phyloP scores from a whole-genome alignment of 164 flowering plant species.

The Dillenia turbinata region DNA sequence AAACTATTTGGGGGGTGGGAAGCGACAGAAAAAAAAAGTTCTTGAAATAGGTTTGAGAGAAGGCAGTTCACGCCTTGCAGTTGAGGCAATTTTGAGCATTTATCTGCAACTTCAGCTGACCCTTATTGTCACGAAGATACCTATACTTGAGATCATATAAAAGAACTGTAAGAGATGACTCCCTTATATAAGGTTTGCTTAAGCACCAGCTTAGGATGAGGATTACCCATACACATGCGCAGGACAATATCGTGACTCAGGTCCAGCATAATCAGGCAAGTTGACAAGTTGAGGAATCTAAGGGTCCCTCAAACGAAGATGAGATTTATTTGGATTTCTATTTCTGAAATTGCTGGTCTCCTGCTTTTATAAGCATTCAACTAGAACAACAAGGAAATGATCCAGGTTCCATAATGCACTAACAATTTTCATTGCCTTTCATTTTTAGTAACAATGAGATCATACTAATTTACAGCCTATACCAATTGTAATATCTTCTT shows the following conservation, averaged over 20 bases:
- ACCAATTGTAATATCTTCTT: no score
- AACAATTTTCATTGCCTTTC: no score
- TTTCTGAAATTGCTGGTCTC: no score
- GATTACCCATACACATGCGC: constrained; percentile 97
- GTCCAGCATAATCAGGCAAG: constrained; percentile 78
- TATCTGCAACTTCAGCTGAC: constrained; percentile 67
- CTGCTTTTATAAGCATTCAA: no score
- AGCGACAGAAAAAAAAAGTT: no score
- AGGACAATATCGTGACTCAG: constrained; percentile 93
- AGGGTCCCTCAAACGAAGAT: constrained; percentile 76
- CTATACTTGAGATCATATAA: constrained; percentile 25
- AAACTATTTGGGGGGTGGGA: no score
- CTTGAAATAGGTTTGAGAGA: no score
- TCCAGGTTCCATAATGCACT: no score
- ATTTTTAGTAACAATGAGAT: no score
- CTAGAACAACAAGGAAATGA: no score
- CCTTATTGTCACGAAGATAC: constrained; percentile 65
- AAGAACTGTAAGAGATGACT: background rate
- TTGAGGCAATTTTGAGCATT: constrained; percentile 97
- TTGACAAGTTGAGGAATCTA: constrained; percentile 68
- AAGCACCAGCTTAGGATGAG: constrained; percentile 6
- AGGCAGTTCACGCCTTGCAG: constrained; percentile 63
- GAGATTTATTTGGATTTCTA: constrained; percentile 11
- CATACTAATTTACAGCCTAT: no score
- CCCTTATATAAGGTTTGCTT: background rate